Base-by-base conservation (phyloP, 2,329 filamentous ascomycete species). In the Fusarium bulbicola region DNA sequence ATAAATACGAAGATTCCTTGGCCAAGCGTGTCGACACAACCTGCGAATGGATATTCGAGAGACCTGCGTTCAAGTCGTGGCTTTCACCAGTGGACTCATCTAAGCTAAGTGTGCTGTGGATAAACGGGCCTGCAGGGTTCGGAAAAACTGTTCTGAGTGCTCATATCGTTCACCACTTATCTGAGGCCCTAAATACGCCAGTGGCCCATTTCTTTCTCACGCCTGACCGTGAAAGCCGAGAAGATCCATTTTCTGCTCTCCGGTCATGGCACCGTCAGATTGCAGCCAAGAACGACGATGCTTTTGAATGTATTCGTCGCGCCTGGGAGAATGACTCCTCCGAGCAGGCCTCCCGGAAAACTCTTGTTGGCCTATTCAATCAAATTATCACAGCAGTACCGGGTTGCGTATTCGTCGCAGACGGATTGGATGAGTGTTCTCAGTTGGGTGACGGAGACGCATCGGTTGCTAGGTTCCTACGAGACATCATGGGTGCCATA, bases 361-460 rank as follows among this genome's bases (percentile, higher is more conserved):
- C 62, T 4, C 63, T 81, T 7, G 16, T 74, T 6, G 20, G 58
- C 0, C 34, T 81, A 9, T 77, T 80, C 24, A 45, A 39, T 5
- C 21, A 70, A 5, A 11, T 78, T 1, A 10, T 76, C 2, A 54
- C 54, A 1, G 30, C 28, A 3, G 37, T 78, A 8, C 74, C 78
- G 0, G 43, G 30, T 1, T 80, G 73, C 6, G 63, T 54, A 1
- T 75, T 82, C 11, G 36, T 82, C 0, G 34, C 80, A 0, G 81
- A 83, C 40, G 81, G 82, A 1, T 66, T 83, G 16, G 81, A 84
- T 20, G 81, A 84, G 61, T 84, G 79, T 7, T 61, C 60, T 1
- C 43, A 52, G 5, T 10, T 68, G n/a, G 43, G 32, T 0, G 32
- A 28, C 1, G 24, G 24, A 1, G 43, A 46, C 28, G 37, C 14